Evolutionary conservation across 2,329 filamentous ascomycete genomes (phyloP).

Genomic region (Phaeosphaeria sp.): DNA sequence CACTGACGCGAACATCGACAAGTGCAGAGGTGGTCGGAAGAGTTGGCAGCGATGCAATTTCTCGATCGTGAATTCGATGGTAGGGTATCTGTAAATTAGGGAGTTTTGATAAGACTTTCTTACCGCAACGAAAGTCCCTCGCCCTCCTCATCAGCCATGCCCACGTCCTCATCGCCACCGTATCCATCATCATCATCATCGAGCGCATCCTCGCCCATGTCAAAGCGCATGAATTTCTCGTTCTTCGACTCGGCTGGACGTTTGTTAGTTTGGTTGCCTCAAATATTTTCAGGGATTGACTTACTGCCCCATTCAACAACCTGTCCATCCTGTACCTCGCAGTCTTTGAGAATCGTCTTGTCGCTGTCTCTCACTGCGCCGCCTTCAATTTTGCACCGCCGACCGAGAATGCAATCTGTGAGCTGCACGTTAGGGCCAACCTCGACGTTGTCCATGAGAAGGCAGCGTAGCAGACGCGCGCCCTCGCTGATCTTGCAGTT

Average conservation of each 20-base stretch:
- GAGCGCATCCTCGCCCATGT: conserved; percentile 43
- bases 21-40: no score
- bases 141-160: neutral
- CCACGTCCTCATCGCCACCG: neutral
- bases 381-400: conserved; percentile 82
- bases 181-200: conserved; percentile 42
- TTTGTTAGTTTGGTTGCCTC: no score
- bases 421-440: conserved; percentile 85
- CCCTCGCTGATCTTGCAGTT: conserved; percentile 86
- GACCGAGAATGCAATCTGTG: conserved; percentile 85
- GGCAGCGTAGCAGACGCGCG: conserved; percentile 84
- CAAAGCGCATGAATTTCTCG: conserved; percentile 67
- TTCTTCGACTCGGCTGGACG: conserved; percentile 61
- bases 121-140: neutral
- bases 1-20: no score
- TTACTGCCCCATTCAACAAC: conserved; percentile 76
- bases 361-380: conserved; percentile 61
- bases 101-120: neutral
- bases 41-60: no score
- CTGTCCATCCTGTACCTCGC: conserved; percentile 88
- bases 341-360: conserved; percentile 74
- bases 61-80: no score
- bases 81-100: neutral
- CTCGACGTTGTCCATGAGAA: conserved; percentile 91
- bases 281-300: neutral